These are phyloP conservation scores for Fomitopsis palustris DNA, from an alignment of 1,284 basidiomycete species.

Conservation along the genomic window DNA sequence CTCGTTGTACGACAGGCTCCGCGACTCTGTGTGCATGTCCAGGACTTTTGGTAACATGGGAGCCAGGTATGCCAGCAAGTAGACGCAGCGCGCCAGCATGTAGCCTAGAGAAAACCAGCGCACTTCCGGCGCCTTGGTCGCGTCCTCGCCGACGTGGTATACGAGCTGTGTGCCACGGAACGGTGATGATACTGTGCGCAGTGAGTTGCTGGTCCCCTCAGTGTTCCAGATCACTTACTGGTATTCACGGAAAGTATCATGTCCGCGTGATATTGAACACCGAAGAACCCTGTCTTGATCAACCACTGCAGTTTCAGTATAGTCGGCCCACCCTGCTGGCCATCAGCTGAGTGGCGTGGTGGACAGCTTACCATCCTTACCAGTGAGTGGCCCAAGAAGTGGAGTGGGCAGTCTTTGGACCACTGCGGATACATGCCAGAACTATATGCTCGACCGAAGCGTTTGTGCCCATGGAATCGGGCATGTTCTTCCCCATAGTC, in stretches of 20 bases:
- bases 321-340: conserved; percentile 43
- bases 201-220: neutral
- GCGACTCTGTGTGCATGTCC: conserved; percentile 44
- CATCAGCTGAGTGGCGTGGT: too few relatives aligned
- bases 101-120: conserved; percentile 39
- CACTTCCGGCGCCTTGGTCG: conserved; percentile 39
- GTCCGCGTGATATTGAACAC: conserved; percentile 33
- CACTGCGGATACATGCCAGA: conserved; percentile 46
- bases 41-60: conserved; percentile 36
- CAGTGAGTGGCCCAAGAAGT: conserved; percentile 55
- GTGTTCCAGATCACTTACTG: conserved; percentile 24
- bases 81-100: conserved; percentile 36
- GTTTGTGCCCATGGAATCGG: conserved; percentile 32
- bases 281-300: conserved; percentile 40
- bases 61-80: conserved; percentile 40
- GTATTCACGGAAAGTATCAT: conserved; percentile 47
- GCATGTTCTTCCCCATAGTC: conserved; percentile 41
- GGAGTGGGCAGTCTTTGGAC: conserved; percentile 41
- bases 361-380: conserved; percentile 23
- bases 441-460: conserved; percentile 40
- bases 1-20: conserved; percentile 38
- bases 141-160: conserved; percentile 42
- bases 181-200: conserved; percentile 38
- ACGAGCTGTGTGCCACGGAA: conserved; percentile 49
- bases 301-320: conserved; percentile 46